Conservation (phyloP, 2,329 filamentous ascomycete species). For the Alternaria ventricosa region DNA sequence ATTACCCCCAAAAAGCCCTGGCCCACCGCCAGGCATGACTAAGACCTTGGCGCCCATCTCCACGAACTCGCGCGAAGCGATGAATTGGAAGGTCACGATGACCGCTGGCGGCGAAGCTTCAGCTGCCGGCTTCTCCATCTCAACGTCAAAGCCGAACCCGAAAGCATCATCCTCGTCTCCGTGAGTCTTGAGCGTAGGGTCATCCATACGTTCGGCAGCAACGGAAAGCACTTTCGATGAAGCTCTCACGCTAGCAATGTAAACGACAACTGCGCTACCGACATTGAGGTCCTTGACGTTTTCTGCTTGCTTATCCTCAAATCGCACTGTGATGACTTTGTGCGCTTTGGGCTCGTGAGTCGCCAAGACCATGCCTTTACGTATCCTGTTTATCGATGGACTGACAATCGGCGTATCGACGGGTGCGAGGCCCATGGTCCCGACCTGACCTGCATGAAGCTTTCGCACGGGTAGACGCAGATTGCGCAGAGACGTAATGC, state of each 20-base stretch:
- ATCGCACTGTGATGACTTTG: slow-evolving; percentile 66
- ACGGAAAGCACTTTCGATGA: slow-evolving; percentile 73
- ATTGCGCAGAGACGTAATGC: slow-evolving; percentile 85
- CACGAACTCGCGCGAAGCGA: slow-evolving; percentile 75
- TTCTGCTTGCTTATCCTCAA: slow-evolving; percentile 59
- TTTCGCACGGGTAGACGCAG: slow-evolving; percentile 81
- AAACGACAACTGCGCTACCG: slow-evolving; percentile 78
- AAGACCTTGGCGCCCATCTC: slow-evolving; percentile 74
- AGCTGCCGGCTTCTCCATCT: slow-evolving; percentile 51
- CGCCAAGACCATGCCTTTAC: slow-evolving; percentile 84
- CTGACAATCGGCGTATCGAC: slow-evolving; percentile 34
- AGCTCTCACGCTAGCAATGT: slow-evolving; percentile 85
- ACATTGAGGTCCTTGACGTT: slow-evolving; percentile 68
- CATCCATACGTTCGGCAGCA: slow-evolving; percentile 12
- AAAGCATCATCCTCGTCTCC: slow-evolving; percentile 54
- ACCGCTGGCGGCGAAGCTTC: slow-evolving; percentile 41
- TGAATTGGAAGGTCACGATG: slow-evolving; percentile 68
- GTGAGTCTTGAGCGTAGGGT: slow-evolving; percentile 10
- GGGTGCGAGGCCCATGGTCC: slow-evolving; percentile 79
- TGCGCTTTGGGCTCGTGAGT: slow-evolving; percentile 63
- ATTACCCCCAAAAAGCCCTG: slow-evolving; percentile 63
- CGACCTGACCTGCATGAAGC: slow-evolving; percentile 81
- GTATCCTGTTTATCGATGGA: slow-evolving; percentile 51
- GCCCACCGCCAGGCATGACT: slow-evolving; percentile 73
- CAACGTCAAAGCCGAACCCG: slow-evolving; percentile 61